Evolutionary conservation across 305 asterid species (phyloP), one percentile per base, ranked within the genome.

Genomic region (Fraxinus greggii): DNA sequence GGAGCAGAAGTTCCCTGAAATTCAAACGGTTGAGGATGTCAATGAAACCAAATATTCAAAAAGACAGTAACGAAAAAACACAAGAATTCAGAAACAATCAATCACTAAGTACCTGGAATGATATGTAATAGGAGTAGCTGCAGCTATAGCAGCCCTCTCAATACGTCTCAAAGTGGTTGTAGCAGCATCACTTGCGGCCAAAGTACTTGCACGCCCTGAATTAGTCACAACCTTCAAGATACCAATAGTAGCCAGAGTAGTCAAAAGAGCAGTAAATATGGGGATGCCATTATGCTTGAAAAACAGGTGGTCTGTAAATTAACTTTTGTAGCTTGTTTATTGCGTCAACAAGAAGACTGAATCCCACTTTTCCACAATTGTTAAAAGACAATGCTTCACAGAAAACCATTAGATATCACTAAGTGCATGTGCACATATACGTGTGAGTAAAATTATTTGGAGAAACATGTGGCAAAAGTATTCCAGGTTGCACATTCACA

Each of bases 131-230:
- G 98, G 99, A 84, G 99, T 95, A 72, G 99, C 99, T 36, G 98
- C 97, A 87, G 99, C 98, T 82, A 97, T 93, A 81, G 98, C 98
- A 88, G 97, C 99, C 86, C 98, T 92, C 86, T 97, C 99, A 69
- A 95, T 97, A 78, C 99, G 98, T 91, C 98, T 90, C 86, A 97
- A 82, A 76, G 99, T 93, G 31, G 98, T 98, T 76, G 97, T 95
- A 84, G 98, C 94, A 38, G 98, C 99, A 92, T 97, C 99, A 59
- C 97, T 92, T 56, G 99, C 98, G 56, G 95, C 98, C 87, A 97
- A 89, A 36, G 98, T 92, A 92, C 96, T 97, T 59, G 95, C 98
- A 84, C 98, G 99, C 54, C 98, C 99, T 35, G 98, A 95, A 90
- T 90, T 95, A 40, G 98, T 97, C 76, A 97, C 98, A 81, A 95